Conservation (phyloP, 352 stramenopile genomes). For the Pythium angustatum region DNA sequence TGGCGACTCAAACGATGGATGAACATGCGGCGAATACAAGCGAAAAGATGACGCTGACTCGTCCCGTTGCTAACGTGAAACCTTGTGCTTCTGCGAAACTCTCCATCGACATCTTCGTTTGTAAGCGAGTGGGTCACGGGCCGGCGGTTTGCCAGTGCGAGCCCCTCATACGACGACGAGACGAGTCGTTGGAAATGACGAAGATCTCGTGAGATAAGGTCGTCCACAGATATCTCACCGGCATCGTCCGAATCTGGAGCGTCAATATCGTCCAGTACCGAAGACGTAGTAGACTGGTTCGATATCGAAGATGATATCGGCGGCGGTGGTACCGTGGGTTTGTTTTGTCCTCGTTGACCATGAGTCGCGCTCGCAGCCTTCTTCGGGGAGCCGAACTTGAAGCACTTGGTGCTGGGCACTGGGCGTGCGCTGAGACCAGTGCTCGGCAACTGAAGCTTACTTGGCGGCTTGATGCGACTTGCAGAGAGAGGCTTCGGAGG, state of each 20-base stretch:
- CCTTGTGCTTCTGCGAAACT: slow-evolving; percentile 38
- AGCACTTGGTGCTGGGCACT: background rate
- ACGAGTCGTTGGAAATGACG: slow-evolving; percentile 44
- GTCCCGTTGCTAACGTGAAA: slow-evolving; percentile 25
- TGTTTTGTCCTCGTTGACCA: background rate
- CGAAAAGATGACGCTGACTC: slow-evolving; percentile 1
- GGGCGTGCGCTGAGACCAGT: background rate
- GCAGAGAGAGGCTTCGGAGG: background rate
- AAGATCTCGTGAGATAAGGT: slow-evolving; percentile 51
- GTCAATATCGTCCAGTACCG: slow-evolving; percentile 32
- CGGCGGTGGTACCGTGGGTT: background rate
- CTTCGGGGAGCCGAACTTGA: slow-evolving; percentile 3
- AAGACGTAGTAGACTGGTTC: slow-evolving; percentile 29
- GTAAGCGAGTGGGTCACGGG: slow-evolving; percentile 25
- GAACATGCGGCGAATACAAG: slow-evolving; percentile 1
- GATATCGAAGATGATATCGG: slow-evolving; percentile 23
- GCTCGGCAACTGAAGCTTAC: background rate
- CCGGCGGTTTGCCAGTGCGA: background rate
- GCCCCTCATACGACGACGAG: slow-evolving; percentile 22
- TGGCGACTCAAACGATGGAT: background rate
- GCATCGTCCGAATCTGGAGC: slow-evolving; percentile 14
- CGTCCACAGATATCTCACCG: slow-evolving; percentile 45
- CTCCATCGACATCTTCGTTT: slow-evolving; percentile 33
- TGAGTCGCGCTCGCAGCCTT: background rate
- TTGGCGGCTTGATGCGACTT: background rate